Conservation (phyloP, 75 land plant species). For the Isoetes taiwanensis region DNA sequence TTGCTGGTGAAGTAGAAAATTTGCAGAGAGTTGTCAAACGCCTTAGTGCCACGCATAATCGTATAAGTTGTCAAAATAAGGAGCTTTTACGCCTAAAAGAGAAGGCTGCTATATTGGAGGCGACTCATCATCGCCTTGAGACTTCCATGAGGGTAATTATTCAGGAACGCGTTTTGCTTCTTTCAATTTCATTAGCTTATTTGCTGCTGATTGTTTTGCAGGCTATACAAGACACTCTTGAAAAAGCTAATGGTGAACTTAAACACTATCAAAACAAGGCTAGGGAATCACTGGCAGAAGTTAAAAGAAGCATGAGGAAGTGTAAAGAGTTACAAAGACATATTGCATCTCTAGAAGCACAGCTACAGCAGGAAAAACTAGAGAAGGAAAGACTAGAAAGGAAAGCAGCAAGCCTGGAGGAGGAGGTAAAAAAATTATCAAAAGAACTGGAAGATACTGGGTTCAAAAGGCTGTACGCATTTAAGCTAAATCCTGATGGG, state of each 20-base stretch:
- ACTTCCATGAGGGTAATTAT: conserved; percentile 5
- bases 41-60: background rate
- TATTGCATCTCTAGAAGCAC: no score
- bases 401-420: no score
- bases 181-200: background rate
- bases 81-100: conserved; percentile 14
- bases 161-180: background rate
- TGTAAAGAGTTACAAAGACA: no score
- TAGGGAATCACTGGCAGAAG: background rate
- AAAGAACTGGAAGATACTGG: no score
- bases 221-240: conserved; percentile 11
- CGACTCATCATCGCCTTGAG: conserved; percentile 10
- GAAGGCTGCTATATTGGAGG: conserved; percentile 10
- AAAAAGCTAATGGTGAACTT: conserved; percentile 8
- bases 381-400: no score
- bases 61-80: conserved; percentile 10
- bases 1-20: conserved; percentile 14
- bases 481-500: no score
- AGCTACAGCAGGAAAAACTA: no score
- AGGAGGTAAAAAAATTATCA: no score
- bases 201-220: background rate
- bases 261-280: background rate
- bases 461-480: no score
- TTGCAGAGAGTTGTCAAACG: conserved; percentile 13
- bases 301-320: no score